Evolutionary conservation across 371 early-diverging fungal species (phyloP), one percentile per base, ranked within the genome.

Genomic region (Mucor plumbeus): DNA sequence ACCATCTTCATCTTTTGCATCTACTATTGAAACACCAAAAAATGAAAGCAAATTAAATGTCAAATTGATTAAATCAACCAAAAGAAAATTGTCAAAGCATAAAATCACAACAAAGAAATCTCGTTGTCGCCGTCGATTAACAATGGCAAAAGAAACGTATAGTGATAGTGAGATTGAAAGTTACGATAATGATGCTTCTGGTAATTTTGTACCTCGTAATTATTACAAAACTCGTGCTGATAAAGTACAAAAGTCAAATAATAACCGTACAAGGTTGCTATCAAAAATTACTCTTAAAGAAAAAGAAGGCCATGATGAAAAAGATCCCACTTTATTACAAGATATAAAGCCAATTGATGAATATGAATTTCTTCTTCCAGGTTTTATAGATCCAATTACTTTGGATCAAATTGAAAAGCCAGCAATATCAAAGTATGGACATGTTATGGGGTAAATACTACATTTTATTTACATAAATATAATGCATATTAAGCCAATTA

Each of bases 381-480:
- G 92, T 4, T 90, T 94, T 69, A 88, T 92, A 31, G 96, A 95
- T 62, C 95, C 95, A 5, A 94, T 95, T 63, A 94, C 94, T 11
- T 76, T 95, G 50, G 94, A 95, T 64, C 87, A 88, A 39, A 90
- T 95, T 14, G 82, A 86, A 14, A 91, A 90, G 65, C 96, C 96
- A 8, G 95, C 96, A 4, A 94, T 95, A 26, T 94, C 94, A 50
- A 94, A 94, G 58, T 94, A 91, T 68, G 96, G 96, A 7, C 96
- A 95, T 81, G 94, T 95, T 40, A 94, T 94, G 92, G 90, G 90
- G 63, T 44, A 44, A 7, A 17, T 44, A 0, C 7, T 72, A 64
- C 17, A 8, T 17, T 11, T 39, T 43, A 4, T 31, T 34, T 26
- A n/a, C 3, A 13, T 15, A 40, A 13, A 43, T 10, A 38, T 34